Conservation (phyloP, 2,329 filamentous ascomycete species). For the Gnomoniopsis smithogilvyi region DNA sequence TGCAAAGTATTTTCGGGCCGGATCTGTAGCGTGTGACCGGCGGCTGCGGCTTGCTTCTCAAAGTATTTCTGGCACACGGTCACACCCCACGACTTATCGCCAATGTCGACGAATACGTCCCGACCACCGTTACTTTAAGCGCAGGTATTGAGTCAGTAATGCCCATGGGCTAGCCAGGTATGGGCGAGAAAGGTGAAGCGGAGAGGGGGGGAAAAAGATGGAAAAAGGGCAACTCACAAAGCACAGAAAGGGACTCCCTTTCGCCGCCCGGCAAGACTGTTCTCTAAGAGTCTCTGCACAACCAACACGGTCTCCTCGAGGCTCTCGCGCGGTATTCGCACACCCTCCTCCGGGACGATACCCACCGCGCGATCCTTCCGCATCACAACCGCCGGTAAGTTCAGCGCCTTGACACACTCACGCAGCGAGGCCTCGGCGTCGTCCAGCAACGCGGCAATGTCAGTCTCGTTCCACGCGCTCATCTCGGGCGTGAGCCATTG, state of each 20-base stretch:
- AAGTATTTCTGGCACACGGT: constrained; percentile 90
- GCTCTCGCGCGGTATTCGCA: constrained; percentile 78
- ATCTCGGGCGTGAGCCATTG: constrained; percentile 78
- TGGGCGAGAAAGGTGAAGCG: too few relatives aligned
- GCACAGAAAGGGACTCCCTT: constrained; percentile 80
- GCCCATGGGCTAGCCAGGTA: background rate
- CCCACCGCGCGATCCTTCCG: constrained; percentile 87
- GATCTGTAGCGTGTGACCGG: constrained; percentile 37
- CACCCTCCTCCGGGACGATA: constrained; percentile 63
- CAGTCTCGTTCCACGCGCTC: constrained; percentile 70
- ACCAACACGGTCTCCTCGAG: constrained; percentile 95
- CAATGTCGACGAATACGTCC: constrained; percentile 97
- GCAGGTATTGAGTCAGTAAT: background rate
- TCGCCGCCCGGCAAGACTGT: constrained; percentile 62
- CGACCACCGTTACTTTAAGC: constrained; percentile 73
- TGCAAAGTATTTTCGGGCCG: constrained; percentile 79
- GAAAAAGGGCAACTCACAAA: constrained; percentile 44
- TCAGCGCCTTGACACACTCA: constrained; percentile 77
- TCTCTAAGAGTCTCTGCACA: constrained; percentile 87
- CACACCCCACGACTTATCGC: constrained; percentile 96
- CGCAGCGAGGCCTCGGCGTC: constrained; percentile 80
- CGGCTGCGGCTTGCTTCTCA: constrained; percentile 42
- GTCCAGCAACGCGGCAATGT: constrained; percentile 79
- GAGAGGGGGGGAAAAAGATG: too few relatives aligned
- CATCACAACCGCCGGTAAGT: constrained; percentile 74